Base-by-base conservation (phyloP, 768 basidiomycete species). In the Mycena sanguinolenta region DNA sequence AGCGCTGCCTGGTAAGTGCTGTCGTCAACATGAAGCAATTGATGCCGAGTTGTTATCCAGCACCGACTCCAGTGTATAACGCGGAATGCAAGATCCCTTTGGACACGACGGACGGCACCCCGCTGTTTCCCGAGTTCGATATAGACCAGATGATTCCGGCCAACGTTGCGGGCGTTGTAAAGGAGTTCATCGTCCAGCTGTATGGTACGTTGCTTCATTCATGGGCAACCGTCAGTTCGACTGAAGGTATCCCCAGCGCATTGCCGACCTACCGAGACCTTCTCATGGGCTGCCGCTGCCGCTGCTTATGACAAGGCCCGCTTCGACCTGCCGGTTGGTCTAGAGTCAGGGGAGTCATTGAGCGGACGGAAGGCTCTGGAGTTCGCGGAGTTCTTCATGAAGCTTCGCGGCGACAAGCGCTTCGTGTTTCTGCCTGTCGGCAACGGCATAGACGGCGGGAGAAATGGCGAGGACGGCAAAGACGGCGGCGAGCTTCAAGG, bases 311-410 rank as follows among this genome's bases (percentile, higher is more conserved):
- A 61, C 32, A 49, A 50, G 9, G 44, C 28, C 13, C 44, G 46
- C n/a, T 61, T 61, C 38, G 7, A 10, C 12, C 3, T 61, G n/a
- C 59, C 59, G 10, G 19, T 61, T 8, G 21, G 19, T 2, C 13
- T 61, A 13, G 59, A 61, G 13, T n/a, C 13, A 4, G 10, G 49
- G 5, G 32, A 19, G 13, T 10, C 3, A 10, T 23, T 50, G 23
- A 27, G 25, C 23, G 10, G 25, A 3, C 23, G 25, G 23, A 27
- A 19, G 3, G 46, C 42, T 16, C 14, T 61, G n/a, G 8, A 23
- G 4, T 23, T 30, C 12, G 59, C 59, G 10, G 21, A 61, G n/a
- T 61, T n/a, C 30, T 49, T 61, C 59, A 61, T 23, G 32, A n/a
- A 8, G 3, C 39, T 28, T 14, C 21, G 10, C 34, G 30, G 19